These are phyloP conservation scores for Phytophthora pini DNA, from an alignment of 352 stramenopile species.

Conservation along the genomic window DNA sequence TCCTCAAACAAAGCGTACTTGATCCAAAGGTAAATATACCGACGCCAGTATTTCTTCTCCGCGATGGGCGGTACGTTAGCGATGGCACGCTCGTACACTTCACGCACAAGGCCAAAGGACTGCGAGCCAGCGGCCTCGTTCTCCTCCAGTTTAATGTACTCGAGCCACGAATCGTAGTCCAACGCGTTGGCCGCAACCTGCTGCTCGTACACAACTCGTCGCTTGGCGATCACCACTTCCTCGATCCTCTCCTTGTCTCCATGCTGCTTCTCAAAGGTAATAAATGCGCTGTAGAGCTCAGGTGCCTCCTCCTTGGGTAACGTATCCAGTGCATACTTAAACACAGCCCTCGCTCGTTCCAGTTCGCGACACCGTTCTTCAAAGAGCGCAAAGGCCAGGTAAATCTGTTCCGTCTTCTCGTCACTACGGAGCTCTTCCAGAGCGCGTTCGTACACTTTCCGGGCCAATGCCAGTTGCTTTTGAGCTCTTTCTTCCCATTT, in stretches of 20 bases:
- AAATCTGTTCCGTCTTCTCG: constrained; percentile 88
- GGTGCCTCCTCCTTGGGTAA: constrained; percentile 88
- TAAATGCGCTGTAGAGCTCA: constrained; percentile 96
- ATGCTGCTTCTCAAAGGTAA: constrained; percentile 99
- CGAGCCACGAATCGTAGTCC: constrained; percentile 99
- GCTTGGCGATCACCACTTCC: constrained; percentile 95
- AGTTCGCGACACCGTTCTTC: constrained; percentile 97
- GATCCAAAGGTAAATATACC: constrained; percentile 99
- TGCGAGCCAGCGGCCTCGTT: constrained; percentile 69
- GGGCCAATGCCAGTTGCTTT: constrained; percentile 91
- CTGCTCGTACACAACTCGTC: constrained; percentile 96
- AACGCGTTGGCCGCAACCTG: constrained; percentile 89
- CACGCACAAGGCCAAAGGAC: constrained; percentile 80
- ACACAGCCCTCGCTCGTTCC: constrained; percentile 92
- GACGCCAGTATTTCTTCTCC: constrained; percentile 98
- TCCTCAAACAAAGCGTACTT: constrained; percentile 99
- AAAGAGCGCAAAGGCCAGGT: constrained; percentile 96
- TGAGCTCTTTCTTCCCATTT: constrained; percentile 98
- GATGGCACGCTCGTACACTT: constrained; percentile 97
- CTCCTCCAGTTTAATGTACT: constrained; percentile 99
- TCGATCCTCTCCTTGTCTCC: constrained; percentile 97
- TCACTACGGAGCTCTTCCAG: constrained; percentile 91
- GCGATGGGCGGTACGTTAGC: constrained; percentile 93
- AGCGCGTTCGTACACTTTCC: constrained; percentile 95
- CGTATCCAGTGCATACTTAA: constrained; percentile 83